Base-by-base conservation (phyloP, 139 green algal species). In the Closterium sp. region DNA sequence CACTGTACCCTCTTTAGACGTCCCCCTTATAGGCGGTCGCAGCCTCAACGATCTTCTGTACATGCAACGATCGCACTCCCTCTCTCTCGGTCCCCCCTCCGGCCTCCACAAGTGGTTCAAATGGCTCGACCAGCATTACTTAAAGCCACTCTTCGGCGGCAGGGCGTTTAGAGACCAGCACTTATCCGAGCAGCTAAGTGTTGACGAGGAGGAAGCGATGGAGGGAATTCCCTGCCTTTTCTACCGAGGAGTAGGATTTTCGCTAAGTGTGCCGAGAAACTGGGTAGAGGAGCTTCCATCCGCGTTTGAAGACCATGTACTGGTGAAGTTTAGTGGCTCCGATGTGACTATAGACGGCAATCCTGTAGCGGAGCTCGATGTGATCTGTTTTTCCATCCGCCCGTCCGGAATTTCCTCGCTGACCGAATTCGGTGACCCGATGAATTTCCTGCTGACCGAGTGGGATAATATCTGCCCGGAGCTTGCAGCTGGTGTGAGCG, bases 121-220 rank as follows among this genome's bases (percentile, higher is more conserved):
- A 88, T 93, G 91, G 91, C 31, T 93, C 22, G 91, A 93, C 34
- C 13, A 92, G 27, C 93, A 34, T 24, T 93, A 93, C 42, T 38
- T 93, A 89, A 93, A 92, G 30, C 91, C 91, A 9, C 31, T 93
- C 3, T 93, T 93, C 93, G 91, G 91, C 27, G 91, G 91, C 10
- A 89, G 45, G 87, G 22, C 38, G n/a, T 90, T 88, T 93, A 38
- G 88, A 89, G 29, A 93, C 34, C 87, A 79, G 89, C 89, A 91
- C 62, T 70, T 86, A 27, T 31, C 32, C 17, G 84, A 86, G 31
- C 21, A 88, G 19, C 30, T 28, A 31, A 31, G 89, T 87, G 28
- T 87, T 1, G 28, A 88, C 27, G 21, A 29, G 89, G 89, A 31
- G 38, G 89, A 86, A 19, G 30, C 32, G 9, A 91, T 30, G 73